Evolutionary conservation across 257 asterid genomes (phyloP).

Genomic region (Cinchona pubescens): DNA sequence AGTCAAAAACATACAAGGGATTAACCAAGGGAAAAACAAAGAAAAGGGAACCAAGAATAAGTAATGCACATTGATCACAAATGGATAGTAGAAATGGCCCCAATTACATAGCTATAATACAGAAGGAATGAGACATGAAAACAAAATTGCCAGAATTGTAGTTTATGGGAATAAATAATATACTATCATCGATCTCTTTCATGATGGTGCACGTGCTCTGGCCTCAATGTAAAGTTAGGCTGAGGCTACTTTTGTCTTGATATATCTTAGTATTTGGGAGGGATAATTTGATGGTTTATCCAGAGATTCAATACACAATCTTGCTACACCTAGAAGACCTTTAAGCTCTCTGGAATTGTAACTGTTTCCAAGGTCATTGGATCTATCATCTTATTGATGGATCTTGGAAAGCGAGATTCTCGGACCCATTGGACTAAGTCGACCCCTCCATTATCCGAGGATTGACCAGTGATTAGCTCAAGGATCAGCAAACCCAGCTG

Average conservation of each 20-base stretch:
- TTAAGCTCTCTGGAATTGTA: constrained; percentile 60
- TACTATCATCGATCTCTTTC: neutral
- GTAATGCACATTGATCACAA: too few species aligned
- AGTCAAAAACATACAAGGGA: too few species aligned
- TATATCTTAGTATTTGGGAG: constrained; percentile 63
- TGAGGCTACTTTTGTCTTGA: constrained; percentile 57
- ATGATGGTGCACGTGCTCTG: neutral
- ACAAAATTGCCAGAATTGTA: neutral
- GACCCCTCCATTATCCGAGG: constrained; percentile 61
- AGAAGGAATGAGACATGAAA: neutral
- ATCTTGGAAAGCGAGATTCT: constrained; percentile 45
- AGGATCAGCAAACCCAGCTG: constrained; percentile 80
- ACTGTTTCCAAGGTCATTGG: constrained; percentile 80
- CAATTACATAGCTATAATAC: neutral
- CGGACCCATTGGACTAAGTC: constrained; percentile 75
- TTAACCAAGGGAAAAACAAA: too few species aligned
- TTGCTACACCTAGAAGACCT: constrained; percentile 68
- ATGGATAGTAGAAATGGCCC: neutral
- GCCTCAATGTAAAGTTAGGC: neutral
- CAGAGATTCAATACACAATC: constrained; percentile 56
- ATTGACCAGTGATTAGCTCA: constrained; percentile 89
- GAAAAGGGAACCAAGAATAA: too few species aligned
- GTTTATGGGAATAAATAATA: neutral
- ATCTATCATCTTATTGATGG: constrained; percentile 70
- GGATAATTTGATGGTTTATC: constrained; percentile 45